Evolutionary conservation across 73 alveolate species (phyloP), one percentile per base, ranked within the genome.

Genomic region (Paramecium octaurelia): DNA sequence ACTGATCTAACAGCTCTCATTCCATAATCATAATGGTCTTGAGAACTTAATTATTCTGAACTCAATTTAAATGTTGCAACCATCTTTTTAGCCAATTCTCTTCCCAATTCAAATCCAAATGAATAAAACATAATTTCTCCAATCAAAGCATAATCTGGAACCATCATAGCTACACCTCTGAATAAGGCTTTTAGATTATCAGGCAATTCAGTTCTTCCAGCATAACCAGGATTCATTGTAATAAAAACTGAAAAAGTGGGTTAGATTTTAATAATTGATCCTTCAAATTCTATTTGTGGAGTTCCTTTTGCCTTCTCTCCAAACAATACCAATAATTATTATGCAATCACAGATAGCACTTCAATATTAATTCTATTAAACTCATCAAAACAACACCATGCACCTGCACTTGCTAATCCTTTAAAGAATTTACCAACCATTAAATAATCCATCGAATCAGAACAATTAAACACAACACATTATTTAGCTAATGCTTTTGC

Each of bases 391-490:
- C 99, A 97, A 57, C 97, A 96, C 99, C 99, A 97, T 86, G 99
- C 97, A 90, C 99, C 99, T 83, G 98, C 95, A 87, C 95, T 92
- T 20, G 99, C 99, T 50, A 98, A 95, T 50, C 99, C 99, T 80
- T 95, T 95, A 94, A 98, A 97, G 93, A 98, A 92, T 84, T 97
- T 96, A 64, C 99, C 99, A 93, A 98, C 97, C 94, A 98, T 97
- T 38, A 94, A 95, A 92, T 96, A 95, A 93, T 98, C 99, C 93
- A 99, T 98, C 91, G 97, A 98, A 60, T 99, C 99, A 16, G 99
- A 98, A 97, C 99, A 98, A 93, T 99, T 99, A 96, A 98, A 98
- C 58, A 99, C 99, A 35, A 99, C 99, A 92, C 99, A 97, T 93
- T 98, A 98, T 77, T 97, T 97, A 2, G 99, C 99, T 46, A 99